Percentiles rank a stretch among this genome's conserved stretches.
These are phyloP conservation scores for Moesziomyces antarcticus DNA, from an alignment of 1,284 basidiomycete species.

Conservation along the genomic window DNA sequence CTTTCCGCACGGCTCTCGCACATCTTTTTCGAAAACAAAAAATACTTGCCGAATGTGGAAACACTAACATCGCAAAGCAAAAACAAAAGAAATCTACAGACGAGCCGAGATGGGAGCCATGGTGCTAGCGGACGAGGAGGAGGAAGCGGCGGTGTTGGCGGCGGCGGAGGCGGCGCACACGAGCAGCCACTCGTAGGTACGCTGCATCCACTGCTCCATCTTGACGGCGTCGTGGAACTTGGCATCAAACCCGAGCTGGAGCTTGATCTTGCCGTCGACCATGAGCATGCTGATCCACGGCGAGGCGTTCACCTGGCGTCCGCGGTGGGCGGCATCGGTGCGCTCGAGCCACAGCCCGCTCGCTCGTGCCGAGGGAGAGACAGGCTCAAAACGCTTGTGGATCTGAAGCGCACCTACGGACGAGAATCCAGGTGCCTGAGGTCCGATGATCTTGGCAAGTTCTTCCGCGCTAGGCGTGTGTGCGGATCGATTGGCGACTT, in stretches of 20 bases:
- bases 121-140: not conserved
- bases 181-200: slow-evolving; percentile 18
- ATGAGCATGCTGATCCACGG: slow-evolving; percentile 44
- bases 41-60: not conserved
- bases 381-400: slow-evolving; percentile 13
- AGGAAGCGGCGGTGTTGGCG: too few relatives aligned
- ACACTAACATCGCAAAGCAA: not conserved
- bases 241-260: slow-evolving; percentile 36
- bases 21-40: not conserved
- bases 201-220: slow-evolving; percentile 22
- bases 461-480: not conserved
- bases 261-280: slow-evolving; percentile 28
- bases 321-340: slow-evolving; percentile 14
- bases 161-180: slow-evolving; percentile 20
- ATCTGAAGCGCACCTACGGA: slow-evolving; percentile 8
- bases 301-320: slow-evolving; percentile 41
- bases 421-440: slow-evolving; percentile 37
- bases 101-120: slow-evolving; percentile 11
- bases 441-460: slow-evolving; percentile 20
- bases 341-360: slow-evolving; percentile 26
- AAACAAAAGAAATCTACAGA: slow-evolving; percentile 6
- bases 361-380: slow-evolving; percentile 2
- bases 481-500: not conserved
- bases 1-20: too few relatives aligned
- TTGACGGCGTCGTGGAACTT: slow-evolving; percentile 32